Percentiles rank a stretch among this genome's conserved stretches.
These are phyloP conservation scores for Diplodia corticola DNA, from an alignment of 2,329 filamentous ascomycete genomes.

Conservation along the genomic window DNA sequence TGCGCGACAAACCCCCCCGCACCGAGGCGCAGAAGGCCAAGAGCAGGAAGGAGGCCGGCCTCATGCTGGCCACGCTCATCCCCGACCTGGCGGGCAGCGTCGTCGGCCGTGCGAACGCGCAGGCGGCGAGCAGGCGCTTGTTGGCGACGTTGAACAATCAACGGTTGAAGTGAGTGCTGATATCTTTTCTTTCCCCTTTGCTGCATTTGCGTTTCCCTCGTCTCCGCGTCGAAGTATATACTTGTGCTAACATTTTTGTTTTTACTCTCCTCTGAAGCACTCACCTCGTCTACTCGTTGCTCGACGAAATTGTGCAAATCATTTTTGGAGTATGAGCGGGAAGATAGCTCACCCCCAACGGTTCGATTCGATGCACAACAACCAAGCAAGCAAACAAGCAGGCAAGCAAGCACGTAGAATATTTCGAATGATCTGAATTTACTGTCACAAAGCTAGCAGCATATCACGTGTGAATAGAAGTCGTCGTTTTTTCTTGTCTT, in stretches of 20 bases:
- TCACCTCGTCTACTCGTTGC: constrained; percentile 51
- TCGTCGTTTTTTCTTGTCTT: neutral
- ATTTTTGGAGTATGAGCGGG: constrained; percentile 37
- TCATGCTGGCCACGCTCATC: constrained; percentile 85
- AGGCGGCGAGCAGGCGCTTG: constrained; percentile 82
- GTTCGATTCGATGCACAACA: neutral
- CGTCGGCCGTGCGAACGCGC: constrained; percentile 87
- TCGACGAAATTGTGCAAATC: constrained; percentile 51
- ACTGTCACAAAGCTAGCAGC: neutral
- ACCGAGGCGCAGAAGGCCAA: constrained; percentile 72
- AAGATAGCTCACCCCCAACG: no score
- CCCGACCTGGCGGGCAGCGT: constrained; percentile 92
- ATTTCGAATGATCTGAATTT: neutral
- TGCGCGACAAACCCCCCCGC: constrained; percentile 46
- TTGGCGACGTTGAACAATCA: constrained; percentile 91
- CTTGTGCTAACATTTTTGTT: neutral
- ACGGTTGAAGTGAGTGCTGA: constrained; percentile 78
- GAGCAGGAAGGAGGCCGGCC: constrained; percentile 80
- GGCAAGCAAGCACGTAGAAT: neutral
- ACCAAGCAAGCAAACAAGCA: neutral
- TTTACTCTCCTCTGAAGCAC: constrained; percentile 36
- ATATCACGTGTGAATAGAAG: neutral
- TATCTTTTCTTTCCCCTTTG: neutral
- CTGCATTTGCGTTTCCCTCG: neutral
- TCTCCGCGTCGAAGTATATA: no score